Conservation (phyloP, 148 eudicot species). For the Rhododendron ovatum region DNA sequence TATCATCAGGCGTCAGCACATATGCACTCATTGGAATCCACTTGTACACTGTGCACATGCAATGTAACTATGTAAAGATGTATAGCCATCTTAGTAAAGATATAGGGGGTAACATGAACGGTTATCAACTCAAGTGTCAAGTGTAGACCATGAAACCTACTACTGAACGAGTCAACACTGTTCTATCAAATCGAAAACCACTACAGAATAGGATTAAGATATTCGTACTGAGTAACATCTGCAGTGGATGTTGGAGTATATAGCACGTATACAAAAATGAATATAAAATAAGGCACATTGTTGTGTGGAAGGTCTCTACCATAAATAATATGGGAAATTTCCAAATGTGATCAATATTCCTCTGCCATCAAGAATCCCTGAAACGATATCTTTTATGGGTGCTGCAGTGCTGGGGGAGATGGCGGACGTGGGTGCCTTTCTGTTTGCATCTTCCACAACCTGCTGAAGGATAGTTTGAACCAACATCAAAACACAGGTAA, state of each 20-base stretch:
- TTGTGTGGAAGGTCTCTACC: neutral
- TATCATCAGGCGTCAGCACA: neutral
- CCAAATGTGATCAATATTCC: neutral
- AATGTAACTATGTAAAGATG: neutral
- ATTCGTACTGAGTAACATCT: neutral
- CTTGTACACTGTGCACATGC: neutral
- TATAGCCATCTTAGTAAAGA: neutral
- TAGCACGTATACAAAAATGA: neutral
- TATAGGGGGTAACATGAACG: neutral
- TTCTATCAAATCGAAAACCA: neutral
- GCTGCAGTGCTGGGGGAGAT: neutral
- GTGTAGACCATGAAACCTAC: neutral
- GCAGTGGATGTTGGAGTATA: neutral
- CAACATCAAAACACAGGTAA: neutral
- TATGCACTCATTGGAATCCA: neutral
- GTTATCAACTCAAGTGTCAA: neutral
- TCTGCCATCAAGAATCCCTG: neutral
- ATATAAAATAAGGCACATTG: neutral
- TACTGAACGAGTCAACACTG: neutral
- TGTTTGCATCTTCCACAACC: neutral
- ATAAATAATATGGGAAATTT: neutral
- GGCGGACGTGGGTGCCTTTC: neutral
- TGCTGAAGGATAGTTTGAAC: conserved; percentile 2
- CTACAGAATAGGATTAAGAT: neutral
- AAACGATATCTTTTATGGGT: neutral